phyloP scores from a whole-genome alignment of 768 basidiomycete genomes.

The Serpula lacrymans region DNA sequence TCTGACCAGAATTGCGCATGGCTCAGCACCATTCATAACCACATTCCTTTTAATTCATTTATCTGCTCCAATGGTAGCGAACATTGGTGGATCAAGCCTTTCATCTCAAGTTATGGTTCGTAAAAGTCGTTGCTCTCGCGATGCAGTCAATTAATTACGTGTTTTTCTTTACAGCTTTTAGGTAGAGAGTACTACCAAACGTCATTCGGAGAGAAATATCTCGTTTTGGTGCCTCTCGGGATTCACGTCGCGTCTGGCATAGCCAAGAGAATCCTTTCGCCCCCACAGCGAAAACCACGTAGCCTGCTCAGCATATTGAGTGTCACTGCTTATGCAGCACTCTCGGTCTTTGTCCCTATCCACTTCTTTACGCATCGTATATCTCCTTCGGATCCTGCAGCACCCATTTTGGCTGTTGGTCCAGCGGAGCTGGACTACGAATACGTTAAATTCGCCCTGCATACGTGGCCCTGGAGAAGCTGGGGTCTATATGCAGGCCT shows the following conservation, averaged over 20 bases:
- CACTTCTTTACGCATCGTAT: conserved; percentile 70
- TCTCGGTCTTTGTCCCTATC: conserved; percentile 58
- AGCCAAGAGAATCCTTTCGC: conserved; percentile 54
- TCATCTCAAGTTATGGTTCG: conserved; percentile 77
- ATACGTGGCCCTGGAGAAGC: conserved; percentile 57
- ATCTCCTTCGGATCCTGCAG: conserved; percentile 40
- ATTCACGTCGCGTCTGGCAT: conserved; percentile 59
- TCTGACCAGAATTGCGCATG: conserved; percentile 61
- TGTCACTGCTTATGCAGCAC: conserved; percentile 59
- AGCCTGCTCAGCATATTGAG: conserved; percentile 45
- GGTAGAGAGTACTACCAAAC: conserved; percentile 88
- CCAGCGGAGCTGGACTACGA: conserved; percentile 82
- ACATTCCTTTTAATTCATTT: conserved; percentile 77
- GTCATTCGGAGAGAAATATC: conserved; percentile 57
- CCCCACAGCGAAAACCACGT: conserved; percentile 26
- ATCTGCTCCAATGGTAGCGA: conserved; percentile 68
- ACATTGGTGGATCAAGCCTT: conserved; percentile 61
- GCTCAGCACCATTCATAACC: conserved; percentile 71
- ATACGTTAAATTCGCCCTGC: conserved; percentile 72
- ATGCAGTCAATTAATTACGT: background rate
- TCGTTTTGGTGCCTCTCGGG: conserved; percentile 65
- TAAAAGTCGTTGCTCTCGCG: background rate
- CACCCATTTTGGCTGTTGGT: conserved; percentile 56
- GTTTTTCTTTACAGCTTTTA: conserved; percentile 48
- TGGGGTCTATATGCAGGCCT: conserved; percentile 64